Evolutionary conservation across 1,284 basidiomycete species (phyloP), one percentile per base, ranked within the genome.

Genomic region (Ustilago cynodontis): DNA sequence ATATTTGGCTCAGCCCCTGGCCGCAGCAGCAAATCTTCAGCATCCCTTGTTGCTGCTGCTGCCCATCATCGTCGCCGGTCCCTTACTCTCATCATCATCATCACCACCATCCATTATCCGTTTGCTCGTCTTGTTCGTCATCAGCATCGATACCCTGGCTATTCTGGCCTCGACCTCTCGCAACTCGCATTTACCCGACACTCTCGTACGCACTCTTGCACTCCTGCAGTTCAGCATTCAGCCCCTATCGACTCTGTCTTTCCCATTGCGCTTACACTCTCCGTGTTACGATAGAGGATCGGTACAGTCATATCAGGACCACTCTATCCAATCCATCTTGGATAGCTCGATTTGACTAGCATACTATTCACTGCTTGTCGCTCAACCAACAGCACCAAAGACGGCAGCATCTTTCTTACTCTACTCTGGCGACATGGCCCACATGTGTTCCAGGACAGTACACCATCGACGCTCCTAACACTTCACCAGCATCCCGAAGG

Each of bases 11-110:
- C 41, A 56, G 60, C 41, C 43, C 52, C 52, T 49, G 52, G 43
- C 60, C 56, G 56, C 56, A 58, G 56, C 56, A 58, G 1, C 53
- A 41, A 20, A 16, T 7, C 33, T n/a, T 33, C n/a, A 14, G 31
- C 29, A 20, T 41, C 20, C 31, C 26, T 18, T 31, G 55, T 33
- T 33, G 31, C 31, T 50, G 13, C n/a, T n/a, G n/a, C n/a, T n/a
- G n/a, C n/a, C n/a, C n/a, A n/a, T n/a, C n/a, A n/a, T n/a, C n/a
- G n/a, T n/a, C n/a, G n/a, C n/a, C n/a, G n/a, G n/a, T 18, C 9
- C 35, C 20, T 26, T 24, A 26, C 3, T 22, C 14, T 50, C 22
- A 33, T 43, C 57, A 28, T 59, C 49, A 41, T 41, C 47, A 31
- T 59, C 58, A 22, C 28, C 59, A 11, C 31, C 31, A 11, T 33